These are phyloP conservation scores for Yamadazyma spencermartinsiae DNA, from an alignment of 1,139 yeast species.

Conservation along the genomic window DNA sequence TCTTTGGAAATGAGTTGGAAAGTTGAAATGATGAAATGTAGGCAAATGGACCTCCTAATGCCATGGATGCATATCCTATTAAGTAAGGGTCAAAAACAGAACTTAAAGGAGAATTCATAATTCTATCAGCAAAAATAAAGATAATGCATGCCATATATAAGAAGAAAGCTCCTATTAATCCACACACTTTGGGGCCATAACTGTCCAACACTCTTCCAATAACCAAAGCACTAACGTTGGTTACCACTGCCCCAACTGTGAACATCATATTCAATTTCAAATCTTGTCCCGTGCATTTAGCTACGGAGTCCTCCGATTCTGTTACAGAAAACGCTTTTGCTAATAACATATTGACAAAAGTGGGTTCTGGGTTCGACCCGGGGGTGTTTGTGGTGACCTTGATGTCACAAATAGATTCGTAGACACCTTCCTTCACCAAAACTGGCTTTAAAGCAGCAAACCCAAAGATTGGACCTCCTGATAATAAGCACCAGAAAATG, in stretches of 20 bases:
- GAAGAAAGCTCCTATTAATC: conserved; percentile 41
- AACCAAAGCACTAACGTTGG: conserved; percentile 44
- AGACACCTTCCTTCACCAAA: conserved; percentile 39
- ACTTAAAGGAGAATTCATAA: conserved; percentile 15
- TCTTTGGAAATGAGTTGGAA: conserved; percentile 44
- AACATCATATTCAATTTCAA: conserved; percentile 47
- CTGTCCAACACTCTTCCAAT: conserved; percentile 43
- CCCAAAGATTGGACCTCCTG: conserved; percentile 51
- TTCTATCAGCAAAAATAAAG: conserved; percentile 33
- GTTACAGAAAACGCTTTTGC: conserved; percentile 9
- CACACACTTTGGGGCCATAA: conserved; percentile 46
- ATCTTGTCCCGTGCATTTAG: conserved; percentile 44
- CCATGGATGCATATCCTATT: conserved; percentile 41
- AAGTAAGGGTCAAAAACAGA: conserved; percentile 38
- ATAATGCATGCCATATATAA: conserved; percentile 37
- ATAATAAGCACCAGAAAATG: conserved; percentile 42
- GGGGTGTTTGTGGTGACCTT: conserved; percentile 13
- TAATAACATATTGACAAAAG: conserved; percentile 13
- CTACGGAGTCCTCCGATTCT: conserved; percentile 16
- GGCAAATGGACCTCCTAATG: conserved; percentile 50
- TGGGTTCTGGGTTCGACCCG: conserved; percentile 10
- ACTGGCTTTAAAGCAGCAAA: conserved; percentile 51
- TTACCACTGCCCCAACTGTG: conserved; percentile 46
- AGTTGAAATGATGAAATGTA: conserved; percentile 47
- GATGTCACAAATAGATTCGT: conserved; percentile 37